A percentile compares a stretch with the other conserved stretches of the same genome.
Conservation (phyloP, 1,139 yeast genomes). For the Suhomyces ambrosiae region DNA sequence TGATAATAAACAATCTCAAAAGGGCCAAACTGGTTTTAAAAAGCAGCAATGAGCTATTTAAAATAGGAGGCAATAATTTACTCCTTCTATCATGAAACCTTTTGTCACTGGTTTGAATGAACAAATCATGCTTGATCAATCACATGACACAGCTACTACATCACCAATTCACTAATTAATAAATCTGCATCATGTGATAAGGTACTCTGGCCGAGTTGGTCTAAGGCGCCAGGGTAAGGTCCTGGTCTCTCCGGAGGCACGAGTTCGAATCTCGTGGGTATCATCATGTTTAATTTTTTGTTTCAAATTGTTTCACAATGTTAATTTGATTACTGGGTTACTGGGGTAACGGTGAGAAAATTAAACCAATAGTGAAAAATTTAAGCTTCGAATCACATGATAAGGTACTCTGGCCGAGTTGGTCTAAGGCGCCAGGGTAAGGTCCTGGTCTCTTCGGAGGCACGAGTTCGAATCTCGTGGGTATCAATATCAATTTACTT, state of each 20-base stretch:
- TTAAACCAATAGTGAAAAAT: too few species aligned
- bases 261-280: conserved; percentile 60
- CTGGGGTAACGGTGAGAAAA: conserved; percentile 1
- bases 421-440: conserved; percentile 55
- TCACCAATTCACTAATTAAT: background rate
- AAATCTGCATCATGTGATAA: conserved; percentile 19
- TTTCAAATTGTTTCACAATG: background rate
- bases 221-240: conserved; percentile 55
- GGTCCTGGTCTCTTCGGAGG: conserved; percentile 61
- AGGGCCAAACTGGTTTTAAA: too few species aligned
- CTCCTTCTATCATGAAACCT: too few species aligned
- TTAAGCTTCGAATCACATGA: too few species aligned
- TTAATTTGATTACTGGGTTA: too few species aligned
- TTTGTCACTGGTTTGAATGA: too few species aligned
- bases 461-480: conserved; percentile 61
- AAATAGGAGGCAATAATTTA: too few species aligned
- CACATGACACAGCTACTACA: background rate
- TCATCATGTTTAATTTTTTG: conserved; percentile 27
- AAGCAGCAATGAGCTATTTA: too few species aligned
- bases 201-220: conserved; percentile 54
- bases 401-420: conserved; percentile 52
- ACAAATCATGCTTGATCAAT: too few species aligned
- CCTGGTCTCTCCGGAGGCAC: conserved; percentile 62
- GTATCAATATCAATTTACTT: conserved; percentile 34
- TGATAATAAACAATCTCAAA: too few species aligned